Base-by-base conservation (phyloP, 1,284 basidiomycete species). In the Ustilago esculenta region DNA sequence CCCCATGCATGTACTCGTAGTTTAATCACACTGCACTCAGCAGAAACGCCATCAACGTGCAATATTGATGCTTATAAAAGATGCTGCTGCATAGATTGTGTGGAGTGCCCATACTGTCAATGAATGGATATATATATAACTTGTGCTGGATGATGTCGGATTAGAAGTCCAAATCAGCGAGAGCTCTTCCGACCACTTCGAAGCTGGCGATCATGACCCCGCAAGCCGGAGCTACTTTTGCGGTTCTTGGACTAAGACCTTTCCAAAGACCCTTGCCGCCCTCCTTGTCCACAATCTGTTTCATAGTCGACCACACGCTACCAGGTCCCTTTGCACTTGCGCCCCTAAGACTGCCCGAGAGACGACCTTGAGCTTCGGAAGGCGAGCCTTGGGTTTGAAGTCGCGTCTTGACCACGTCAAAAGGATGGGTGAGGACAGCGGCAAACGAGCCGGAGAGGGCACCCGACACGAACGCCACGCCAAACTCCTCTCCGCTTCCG, bases 161-260 rank as follows among this genome's bases (percentile, higher is more conserved):
- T 30, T 33, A 61, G 33, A 67, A 27, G 11, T 70, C 60, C 17
- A 70, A 18, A 53, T 71, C 71, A 8, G 67, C 71, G 17, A 74
- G 40, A 5, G 36, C 37, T 3, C 73, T 51, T 2, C 77, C 77
- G 3, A 86, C 84, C 20, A 84, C 92, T 87, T 98, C 94, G 81
- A 91, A 98, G 79, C 90, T 93, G 52, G 90, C 89, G 81, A 98
- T 97, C 93, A 95, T 94, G 67, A 95, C 90, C 25, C 95, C 95
- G 83, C 96, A 98, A 23, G 96, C 94, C n/a, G 96, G 96, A 4
- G 94, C 95, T 68, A 98, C 94, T 83, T 98, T 98, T 25, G 89
- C 92, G 48, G 95, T 89, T 30, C 95, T 88, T 29, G 96, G 95
- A 4, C 89, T 85, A 33, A 94, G 84, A 0, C 95, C 95, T 34